Conservation (phyloP, 225 moss, liverwort and hornwort species). For the Marchantia paleacea region DNA sequence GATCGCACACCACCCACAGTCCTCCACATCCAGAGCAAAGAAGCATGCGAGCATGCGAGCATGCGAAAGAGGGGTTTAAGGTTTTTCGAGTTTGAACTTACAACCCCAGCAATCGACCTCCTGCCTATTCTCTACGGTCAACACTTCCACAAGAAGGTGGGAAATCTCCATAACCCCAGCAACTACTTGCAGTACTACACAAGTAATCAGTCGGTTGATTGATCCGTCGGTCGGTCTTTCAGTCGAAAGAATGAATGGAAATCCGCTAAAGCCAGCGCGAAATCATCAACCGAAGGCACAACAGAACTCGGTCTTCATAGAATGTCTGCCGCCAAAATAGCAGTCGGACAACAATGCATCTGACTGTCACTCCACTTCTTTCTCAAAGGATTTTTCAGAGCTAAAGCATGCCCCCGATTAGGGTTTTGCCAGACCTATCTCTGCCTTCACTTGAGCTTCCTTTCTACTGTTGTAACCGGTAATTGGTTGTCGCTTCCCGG, state of each 20-base stretch:
- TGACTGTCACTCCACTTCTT: no score
- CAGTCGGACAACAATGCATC: neutral
- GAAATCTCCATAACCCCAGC: neutral
- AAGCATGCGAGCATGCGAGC: no score
- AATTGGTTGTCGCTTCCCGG: no score
- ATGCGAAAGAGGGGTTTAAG: slow-evolving; percentile 1
- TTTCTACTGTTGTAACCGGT: no score
- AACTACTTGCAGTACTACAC: neutral
- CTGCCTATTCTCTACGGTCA: neutral
- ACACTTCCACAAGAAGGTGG: neutral
- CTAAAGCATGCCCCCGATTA: no score
- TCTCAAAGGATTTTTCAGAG: no score
- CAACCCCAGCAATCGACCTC: neutral
- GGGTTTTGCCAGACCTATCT: no score
- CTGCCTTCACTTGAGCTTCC: no score
- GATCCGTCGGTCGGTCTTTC: neutral
- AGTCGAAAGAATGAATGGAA: neutral
- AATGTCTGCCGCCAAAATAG: neutral
- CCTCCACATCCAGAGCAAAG: neutral
- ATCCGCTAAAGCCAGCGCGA: no score
- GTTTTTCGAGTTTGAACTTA: slow-evolving; percentile 1
- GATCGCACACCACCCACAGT: neutral
- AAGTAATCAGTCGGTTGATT: no score
- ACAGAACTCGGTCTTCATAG: neutral
- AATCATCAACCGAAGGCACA: neutral